Evolutionary conservation across 768 basidiomycete species (phyloP), one percentile per base, ranked within the genome.

Genomic region (Phylloporus sp.): DNA sequence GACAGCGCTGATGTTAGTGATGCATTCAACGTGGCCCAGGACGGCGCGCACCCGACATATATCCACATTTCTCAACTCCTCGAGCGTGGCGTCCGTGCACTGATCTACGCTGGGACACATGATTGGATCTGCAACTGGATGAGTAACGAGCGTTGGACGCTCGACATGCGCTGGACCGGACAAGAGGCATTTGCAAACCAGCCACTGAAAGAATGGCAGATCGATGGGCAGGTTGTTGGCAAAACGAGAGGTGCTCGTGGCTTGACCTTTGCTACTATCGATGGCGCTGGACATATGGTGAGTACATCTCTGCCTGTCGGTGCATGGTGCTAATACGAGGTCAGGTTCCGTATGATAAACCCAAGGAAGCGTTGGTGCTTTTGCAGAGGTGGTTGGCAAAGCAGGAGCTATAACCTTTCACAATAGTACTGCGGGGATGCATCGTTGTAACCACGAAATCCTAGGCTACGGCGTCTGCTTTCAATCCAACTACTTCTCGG

Each of bases 41-140:
- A 87, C 59, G 45, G 28, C 22, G 52, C 65, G 40, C 68, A 63
- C 45, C 43, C 52, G 39, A 69, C 67, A 0, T 61, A 63, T 49
- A 57, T 58, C 24, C 75, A 80, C 49, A 61, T 79, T 55, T 64
- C 74, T 18, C 67, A 52, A 11, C 78, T 92, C 34, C 78, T 92
- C 9, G 88, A 92, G 52, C 79, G 88, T n/a, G 85, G 85, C 1
- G 69, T 94, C 18, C 80, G 83, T 6, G 72, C 89, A 31, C 75
- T 92, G 36, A 82, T 86, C 42, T 89, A 89, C 56, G 84, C 83
- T 1, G 86, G 86, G 18, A 85, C 81, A 39, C 85, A 84, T 56
- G 85, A 88, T 60, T 88, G 85, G 85, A 85, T 85, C 54, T 90
- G 87, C 63, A 88, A 89, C 63, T 87, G 82, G 80, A 70, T 88